Evolutionary conservation across 305 asterid genomes (phyloP), one percentile per base, ranked within the genome.

Genomic region (Solanum hybrid): DNA sequence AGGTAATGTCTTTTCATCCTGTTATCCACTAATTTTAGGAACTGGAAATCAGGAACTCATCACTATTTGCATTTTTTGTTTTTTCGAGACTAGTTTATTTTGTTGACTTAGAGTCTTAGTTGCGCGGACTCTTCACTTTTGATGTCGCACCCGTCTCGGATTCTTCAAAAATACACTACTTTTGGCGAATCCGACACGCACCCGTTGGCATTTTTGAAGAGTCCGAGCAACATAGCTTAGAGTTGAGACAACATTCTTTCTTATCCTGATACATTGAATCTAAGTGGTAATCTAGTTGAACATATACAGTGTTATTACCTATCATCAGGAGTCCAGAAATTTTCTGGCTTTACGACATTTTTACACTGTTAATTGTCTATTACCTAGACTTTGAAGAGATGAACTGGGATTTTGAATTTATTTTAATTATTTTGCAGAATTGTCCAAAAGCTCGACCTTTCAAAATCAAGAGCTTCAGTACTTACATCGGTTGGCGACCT

Each of bases 401-500:
- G 35, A 11, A 6, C 37, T 71, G 76, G 36, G 27, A 87, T 78
- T 10, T 89, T 42, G 37, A 72, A 80, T 86, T 51, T 24, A 24
- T 71, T 72, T 56, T 75, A 19, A 8, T 37, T 87, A 40, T 78
- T 40, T n/a, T 93, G 94, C 97, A 97, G 99, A 95, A 93, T 94
- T 90, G 98, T 97, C 91, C 99, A 96, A 92, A 95, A 97, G 90
- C 97, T 97, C 76, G 99, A 97, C 87, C 98, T 97, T 90, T 92
- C 98, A 89, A 97, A 95, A 92, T 97, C 99, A 89, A 95, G 98
- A 93, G 99, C 99, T 91, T 96, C 99, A 88, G 98, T 97, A 78
- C 97, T 97, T 90, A 92, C 99, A 89, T 97, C 98, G 94, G 99
- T 97, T 91, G 92, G 99, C 91, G 56, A 40, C 87, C 90, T 78